Base-by-base conservation (phyloP, 257 asterid species). In the Thymus mandschuricus region DNA sequence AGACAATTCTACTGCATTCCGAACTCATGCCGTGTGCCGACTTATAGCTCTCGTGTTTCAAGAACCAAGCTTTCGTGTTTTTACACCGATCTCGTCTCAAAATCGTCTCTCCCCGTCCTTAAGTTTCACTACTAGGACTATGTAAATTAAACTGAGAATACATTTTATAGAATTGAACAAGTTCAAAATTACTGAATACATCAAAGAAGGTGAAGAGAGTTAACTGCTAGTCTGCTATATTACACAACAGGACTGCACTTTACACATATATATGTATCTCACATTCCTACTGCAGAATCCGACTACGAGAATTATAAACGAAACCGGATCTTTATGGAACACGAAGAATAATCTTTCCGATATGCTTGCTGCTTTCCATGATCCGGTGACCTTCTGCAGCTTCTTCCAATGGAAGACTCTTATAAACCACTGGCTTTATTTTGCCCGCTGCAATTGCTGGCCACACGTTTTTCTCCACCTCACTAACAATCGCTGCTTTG, bases 381-480 rank as follows among this genome's bases (percentile, higher is more conserved):
- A 95, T 75, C 63, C 58, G 79, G 80, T 92, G 99, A 73, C 86
- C 98, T 71, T 86, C 99, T 1, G 82, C 90, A 68, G 88, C 96
- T 70, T 89, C 91, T 60, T 68, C 88, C 33, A 92, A 68, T 1
- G 92, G 90, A 64, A 92, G 75, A 50, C 63, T 55, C 82, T 87
- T 81, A 80, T 86, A 87, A 72, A 95, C 88, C 28, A 95, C 73
- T 7, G 98, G 94, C 78, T 87, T 95, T 56, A 92, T 76, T 81
- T 89, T 83, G 8, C 98, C 99, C 3, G 86, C 82, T 9, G 84
- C 89, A 10, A 95, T 86, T 60, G 91, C 97, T 0, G 99, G 97
- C 98, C 98, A 92, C 30, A 95, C 97, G 60, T 83, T 82, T 82
- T 86, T 92, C 87, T 91, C 98, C 81, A 91, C 98, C 78, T 89